Percentiles rank a stretch among this genome's conserved stretches.
These are phyloP conservation scores for Paecilomyces variotii DNA, from an alignment of 2,329 filamentous ascomycete genomes.

Conservation along the genomic window DNA sequence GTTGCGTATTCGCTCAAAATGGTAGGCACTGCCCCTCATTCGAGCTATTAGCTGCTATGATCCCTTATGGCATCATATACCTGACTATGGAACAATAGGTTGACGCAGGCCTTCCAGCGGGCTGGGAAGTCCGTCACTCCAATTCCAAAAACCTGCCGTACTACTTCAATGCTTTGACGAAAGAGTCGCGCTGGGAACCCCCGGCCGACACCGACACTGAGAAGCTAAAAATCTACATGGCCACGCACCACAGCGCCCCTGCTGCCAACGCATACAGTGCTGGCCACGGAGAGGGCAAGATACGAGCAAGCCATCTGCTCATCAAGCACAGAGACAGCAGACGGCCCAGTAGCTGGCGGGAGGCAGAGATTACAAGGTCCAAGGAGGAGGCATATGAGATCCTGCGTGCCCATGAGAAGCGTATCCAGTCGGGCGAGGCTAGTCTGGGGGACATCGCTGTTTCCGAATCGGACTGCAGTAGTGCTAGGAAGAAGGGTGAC, in stretches of 20 bases:
- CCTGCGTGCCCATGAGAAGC: constrained; percentile 64
- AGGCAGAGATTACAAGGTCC: constrained; percentile 76
- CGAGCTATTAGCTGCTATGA: background rate
- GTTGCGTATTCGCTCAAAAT: background rate
- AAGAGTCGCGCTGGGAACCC: constrained; percentile 92
- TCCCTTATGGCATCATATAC: background rate
- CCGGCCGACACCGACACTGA: constrained; percentile 82
- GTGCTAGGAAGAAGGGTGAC: constrained; percentile 86
- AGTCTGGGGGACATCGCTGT: constrained; percentile 75
- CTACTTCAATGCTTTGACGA: constrained; percentile 86
- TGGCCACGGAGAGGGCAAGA: constrained; percentile 63
- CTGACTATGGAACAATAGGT: constrained; percentile 36
- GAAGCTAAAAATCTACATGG: constrained; percentile 91
- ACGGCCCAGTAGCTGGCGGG: constrained; percentile 85
- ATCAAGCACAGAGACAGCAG: constrained; percentile 89
- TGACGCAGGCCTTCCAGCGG: constrained; percentile 71
- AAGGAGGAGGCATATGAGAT: constrained; percentile 81
- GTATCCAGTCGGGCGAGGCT: constrained; percentile 62
- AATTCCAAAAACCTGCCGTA: constrained; percentile 98
- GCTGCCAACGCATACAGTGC: constrained; percentile 21
- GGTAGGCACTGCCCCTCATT: background rate
- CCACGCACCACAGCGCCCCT: constrained; percentile 63
- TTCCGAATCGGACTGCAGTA: constrained; percentile 91
- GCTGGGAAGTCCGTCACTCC: constrained; percentile 95
- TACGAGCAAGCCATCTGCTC: constrained; percentile 83